Evolutionary conservation across 1,284 basidiomycete species (phyloP).

Genomic region (Austroboletus niveus): DNA sequence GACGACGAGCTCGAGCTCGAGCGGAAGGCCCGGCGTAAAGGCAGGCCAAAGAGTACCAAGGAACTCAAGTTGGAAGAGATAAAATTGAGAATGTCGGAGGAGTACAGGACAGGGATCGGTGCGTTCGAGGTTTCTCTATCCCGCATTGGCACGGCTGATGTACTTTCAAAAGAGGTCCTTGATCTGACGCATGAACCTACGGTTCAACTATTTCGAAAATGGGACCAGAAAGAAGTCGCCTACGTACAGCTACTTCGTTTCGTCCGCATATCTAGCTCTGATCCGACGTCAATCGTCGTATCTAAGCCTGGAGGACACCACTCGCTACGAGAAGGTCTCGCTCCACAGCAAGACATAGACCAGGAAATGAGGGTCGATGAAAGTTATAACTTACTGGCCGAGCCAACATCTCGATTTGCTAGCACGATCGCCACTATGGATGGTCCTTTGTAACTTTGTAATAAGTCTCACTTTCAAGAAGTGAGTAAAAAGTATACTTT

Average conservation of each 20-base stretch:
- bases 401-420: conserved; percentile 36
- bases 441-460: conserved; percentile 21
- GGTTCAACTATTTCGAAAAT: conserved; percentile 71
- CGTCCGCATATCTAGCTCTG: conserved; percentile 64
- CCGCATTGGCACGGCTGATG: not conserved
- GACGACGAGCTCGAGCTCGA: conserved; percentile 70
- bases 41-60: conserved; percentile 73
- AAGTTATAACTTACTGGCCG: conserved; percentile 27
- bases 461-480: not conserved
- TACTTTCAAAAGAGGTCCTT: conserved; percentile 60
- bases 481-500: conserved; percentile 9
- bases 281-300: conserved; percentile 47
- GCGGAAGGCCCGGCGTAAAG: conserved; percentile 62
- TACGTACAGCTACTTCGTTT: conserved; percentile 77
- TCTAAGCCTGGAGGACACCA: conserved; percentile 60
- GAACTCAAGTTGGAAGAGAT: conserved; percentile 73
- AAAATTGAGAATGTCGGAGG: conserved; percentile 64
- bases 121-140: conserved; percentile 28
- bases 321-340: conserved; percentile 27
- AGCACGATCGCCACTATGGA: conserved; percentile 48
- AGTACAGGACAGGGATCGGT: conserved; percentile 86
- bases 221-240: conserved; percentile 75
- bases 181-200: conserved; percentile 77
- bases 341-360: conserved; percentile 11
- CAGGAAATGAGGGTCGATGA: conserved; percentile 36